These are phyloP conservation scores for Porphyrellus cyaneotinctus DNA, from an alignment of 768 basidiomycete genomes.

Conservation along the genomic window DNA sequence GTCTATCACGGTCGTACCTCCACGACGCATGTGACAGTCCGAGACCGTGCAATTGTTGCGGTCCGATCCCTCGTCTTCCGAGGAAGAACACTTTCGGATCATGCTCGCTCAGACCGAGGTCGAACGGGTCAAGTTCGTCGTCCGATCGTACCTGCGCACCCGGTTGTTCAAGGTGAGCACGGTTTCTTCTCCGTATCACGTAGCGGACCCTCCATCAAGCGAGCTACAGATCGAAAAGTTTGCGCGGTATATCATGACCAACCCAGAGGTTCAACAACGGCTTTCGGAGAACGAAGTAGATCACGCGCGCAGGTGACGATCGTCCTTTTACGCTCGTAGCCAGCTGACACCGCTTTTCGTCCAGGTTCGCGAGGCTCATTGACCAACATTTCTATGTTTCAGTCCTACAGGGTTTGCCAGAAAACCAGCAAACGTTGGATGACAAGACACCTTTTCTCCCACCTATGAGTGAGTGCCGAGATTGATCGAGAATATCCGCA, in stretches of 20 bases:
- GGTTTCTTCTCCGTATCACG: background rate
- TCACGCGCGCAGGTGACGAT: constrained; percentile 65
- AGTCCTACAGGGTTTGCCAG: constrained; percentile 80
- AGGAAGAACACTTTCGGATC: constrained; percentile 91
- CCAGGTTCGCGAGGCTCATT: constrained; percentile 69
- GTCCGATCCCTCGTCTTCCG: constrained; percentile 77
- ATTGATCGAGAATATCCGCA: background rate
- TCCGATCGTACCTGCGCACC: constrained; percentile 84
- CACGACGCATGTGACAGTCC: constrained; percentile 44
- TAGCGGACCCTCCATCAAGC: background rate
- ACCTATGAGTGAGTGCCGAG: constrained; percentile 58
- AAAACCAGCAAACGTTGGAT: constrained; percentile 69
- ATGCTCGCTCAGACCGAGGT: constrained; percentile 93
- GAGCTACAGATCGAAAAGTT: constrained; percentile 76
- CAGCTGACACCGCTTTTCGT: background rate
- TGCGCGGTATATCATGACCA: constrained; percentile 71
- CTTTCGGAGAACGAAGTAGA: constrained; percentile 81
- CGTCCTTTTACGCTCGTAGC: background rate
- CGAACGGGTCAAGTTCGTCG: constrained; percentile 89
- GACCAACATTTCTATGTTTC: constrained; percentile 77
- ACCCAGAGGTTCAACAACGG: constrained; percentile 67
- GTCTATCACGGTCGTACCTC: background rate
- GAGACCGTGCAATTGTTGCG: constrained; percentile 73
- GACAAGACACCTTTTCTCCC: constrained; percentile 68
- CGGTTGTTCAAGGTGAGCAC: constrained; percentile 72